Evolutionary conservation across 345 rosid species (phyloP).

Genomic region (Heritiera littoralis): DNA sequence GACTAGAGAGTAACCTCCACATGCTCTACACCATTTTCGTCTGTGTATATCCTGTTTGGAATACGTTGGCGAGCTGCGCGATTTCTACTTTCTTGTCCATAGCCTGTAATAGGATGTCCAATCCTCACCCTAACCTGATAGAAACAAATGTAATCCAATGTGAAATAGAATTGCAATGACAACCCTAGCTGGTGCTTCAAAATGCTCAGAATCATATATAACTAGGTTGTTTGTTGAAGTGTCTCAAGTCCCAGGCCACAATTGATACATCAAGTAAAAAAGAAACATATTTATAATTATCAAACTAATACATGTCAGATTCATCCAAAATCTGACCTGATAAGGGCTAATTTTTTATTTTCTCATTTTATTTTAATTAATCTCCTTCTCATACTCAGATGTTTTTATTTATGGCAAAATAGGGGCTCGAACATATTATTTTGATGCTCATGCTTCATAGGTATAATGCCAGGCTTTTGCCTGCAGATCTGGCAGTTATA

Average conservation of each 20-base stretch:
- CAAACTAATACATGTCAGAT: background rate
- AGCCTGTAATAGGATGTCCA: slow-evolving; percentile 95
- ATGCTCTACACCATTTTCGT: slow-evolving; percentile 95
- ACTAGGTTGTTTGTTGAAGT: background rate
- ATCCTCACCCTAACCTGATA: slow-evolving; percentile 88
- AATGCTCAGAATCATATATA: background rate
- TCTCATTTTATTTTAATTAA: background rate
- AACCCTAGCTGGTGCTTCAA: background rate
- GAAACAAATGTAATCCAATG: slow-evolving; percentile 22
- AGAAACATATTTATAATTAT: background rate
- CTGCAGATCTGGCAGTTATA: background rate
- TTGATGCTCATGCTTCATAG: background rate
- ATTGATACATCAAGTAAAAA: background rate
- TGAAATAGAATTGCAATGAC: slow-evolving; percentile 2
- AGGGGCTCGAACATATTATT: background rate
- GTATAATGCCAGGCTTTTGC: background rate
- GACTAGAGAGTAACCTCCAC: slow-evolving; percentile 60
- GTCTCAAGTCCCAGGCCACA: background rate
- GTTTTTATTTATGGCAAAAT: background rate
- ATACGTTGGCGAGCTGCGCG: slow-evolving; percentile 97
- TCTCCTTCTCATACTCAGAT: background rate
- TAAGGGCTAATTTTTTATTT: background rate
- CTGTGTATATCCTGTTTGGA: slow-evolving; percentile 71
- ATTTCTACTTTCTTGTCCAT: slow-evolving; percentile 94
- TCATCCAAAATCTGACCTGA: background rate